Percentiles rank a stretch among this genome's conserved stretches.
Conservation (phyloP, 208 protist species). For the Acanthamoeba royreba region DNA sequence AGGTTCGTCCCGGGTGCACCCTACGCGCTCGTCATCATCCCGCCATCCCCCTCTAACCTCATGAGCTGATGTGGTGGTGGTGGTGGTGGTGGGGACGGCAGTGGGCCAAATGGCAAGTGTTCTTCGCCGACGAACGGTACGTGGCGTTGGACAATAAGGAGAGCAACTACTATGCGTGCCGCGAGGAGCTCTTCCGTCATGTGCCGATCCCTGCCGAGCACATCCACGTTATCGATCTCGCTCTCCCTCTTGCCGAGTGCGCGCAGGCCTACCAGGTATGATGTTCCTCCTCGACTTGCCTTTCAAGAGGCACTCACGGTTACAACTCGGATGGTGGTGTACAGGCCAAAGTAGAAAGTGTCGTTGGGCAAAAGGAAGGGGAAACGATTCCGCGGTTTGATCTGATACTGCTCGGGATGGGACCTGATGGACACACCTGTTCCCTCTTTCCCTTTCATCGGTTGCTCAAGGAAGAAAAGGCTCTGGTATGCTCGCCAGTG, state of each 20-base stretch:
- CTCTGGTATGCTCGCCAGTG: neutral
- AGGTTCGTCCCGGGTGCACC: neutral
- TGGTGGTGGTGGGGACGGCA: too few species aligned
- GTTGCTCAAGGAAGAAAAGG: conserved; percentile 40
- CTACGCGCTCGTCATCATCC: too few species aligned
- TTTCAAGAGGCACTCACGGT: too few species aligned
- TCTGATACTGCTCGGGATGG: conserved; percentile 68
- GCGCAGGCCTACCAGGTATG: conserved; percentile 38
- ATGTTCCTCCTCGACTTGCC: too few species aligned
- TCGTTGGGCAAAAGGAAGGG: neutral
- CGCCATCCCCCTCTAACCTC: neutral
- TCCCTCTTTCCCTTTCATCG: conserved; percentile 68
- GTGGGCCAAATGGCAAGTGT: conserved; percentile 56
- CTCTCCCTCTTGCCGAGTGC: neutral
- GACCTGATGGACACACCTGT: conserved; percentile 72
- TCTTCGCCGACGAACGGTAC: conserved; percentile 69
- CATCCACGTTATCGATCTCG: conserved; percentile 20
- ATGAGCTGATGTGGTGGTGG: neutral
- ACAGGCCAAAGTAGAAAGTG: neutral
- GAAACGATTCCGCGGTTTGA: conserved; percentile 22
- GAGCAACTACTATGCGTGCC: conserved; percentile 49
- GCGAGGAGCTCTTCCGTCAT: conserved; percentile 43
- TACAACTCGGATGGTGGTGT: too few species aligned
- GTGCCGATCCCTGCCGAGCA: conserved; percentile 44
- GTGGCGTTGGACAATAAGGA: conserved; percentile 60